Percentiles rank a stretch among this genome's conserved stretches.
Evolutionary conservation across 2,329 filamentous ascomycete genomes (phyloP).

Genomic region (Beauveria caledonica): DNA sequence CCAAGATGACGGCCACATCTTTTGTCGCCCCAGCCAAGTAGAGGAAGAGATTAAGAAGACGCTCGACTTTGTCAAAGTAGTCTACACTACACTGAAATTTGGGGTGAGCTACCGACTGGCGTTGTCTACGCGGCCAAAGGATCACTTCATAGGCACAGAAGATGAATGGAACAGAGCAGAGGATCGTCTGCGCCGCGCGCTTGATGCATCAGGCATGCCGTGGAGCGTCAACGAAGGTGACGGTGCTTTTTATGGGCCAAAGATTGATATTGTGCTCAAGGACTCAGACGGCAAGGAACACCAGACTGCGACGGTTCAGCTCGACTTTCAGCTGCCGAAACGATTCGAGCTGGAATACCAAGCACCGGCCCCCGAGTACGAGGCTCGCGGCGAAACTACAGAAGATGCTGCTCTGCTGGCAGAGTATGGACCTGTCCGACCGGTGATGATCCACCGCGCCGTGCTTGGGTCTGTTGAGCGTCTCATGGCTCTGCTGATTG

Average conservation of each 20-base stretch:
- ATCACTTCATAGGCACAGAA: constrained; percentile 67
- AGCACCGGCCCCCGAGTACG: constrained; percentile 56
- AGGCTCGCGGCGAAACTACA: constrained; percentile 44
- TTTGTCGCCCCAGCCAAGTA: constrained; percentile 72
- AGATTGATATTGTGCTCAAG: constrained; percentile 77
- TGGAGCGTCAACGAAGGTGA: constrained; percentile 76
- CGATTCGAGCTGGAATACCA: constrained; percentile 71
- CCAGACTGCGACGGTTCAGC: constrained; percentile 80
- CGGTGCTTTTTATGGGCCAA: constrained; percentile 85
- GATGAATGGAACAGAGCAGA: constrained; percentile 52
- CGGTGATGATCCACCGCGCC: constrained; percentile 78
- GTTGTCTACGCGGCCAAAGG: constrained; percentile 68
- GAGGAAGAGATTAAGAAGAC: constrained; percentile 65
- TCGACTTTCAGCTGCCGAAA: constrained; percentile 83
- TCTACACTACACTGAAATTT: constrained; percentile 62
- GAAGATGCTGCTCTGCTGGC: constrained; percentile 38
- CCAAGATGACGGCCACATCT: constrained; percentile 88
- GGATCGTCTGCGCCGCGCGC: constrained; percentile 29
- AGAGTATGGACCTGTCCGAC: constrained; percentile 51
- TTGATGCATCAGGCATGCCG: constrained; percentile 58
- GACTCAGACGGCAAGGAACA: constrained; percentile 80
- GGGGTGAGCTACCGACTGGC: constrained; percentile 63
- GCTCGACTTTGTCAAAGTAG: constrained; percentile 63
- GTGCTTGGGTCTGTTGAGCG: constrained; percentile 79
- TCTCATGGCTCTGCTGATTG: constrained; percentile 76